Evolutionary conservation across 176 grass and related monocot genomes (phyloP), one percentile per base, ranked within the genome.

Genomic region (Aegilops sharonensis): DNA sequence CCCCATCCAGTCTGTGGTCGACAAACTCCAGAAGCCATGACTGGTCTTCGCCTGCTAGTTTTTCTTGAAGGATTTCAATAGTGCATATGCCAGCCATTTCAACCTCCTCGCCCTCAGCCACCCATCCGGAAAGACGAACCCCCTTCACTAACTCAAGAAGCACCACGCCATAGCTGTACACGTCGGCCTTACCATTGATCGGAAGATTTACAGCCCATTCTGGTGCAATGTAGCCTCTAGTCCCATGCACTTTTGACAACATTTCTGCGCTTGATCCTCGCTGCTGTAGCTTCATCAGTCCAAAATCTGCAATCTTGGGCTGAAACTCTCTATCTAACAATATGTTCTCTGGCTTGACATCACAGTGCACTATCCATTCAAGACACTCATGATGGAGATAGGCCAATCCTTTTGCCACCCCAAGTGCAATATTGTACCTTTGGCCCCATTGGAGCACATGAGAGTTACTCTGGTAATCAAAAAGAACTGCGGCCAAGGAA

Each of bases 291-390:
- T 97, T 92, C 3, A 59, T 77, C 15, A 94, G 48, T n/a, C 90
- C 90, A 45, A 97, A 97, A 79, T 97, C 94, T 17, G 90, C 81
- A 36, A 92, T 89, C 30, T 91, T 92, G 8, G 92, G 92, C 18
- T 89, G 13, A 18, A 89, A 92, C 6, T 94, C 85, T 21, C 65
- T 9, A 23, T 94, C 86, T 43, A 94, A 70, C 29, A 89, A 18
- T 79, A 92, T 94, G 21, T 92, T 97, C 57, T 97, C 90, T 37
- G 90, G 90, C 43, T 94, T 79, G 32, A 94, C 42, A n/a, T 97
- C 92, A 1, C 90, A 97, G 6, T 97, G 92, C 9, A 92, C 83
- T 0, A 92, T 85, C 94, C 92, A 97, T 66, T 97, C 90, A 32
- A 90, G 78, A 30, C 90, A 94, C 27, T 88, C 89, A 40, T 92